Conservation (phyloP, 192 early-diverging fungal genomes). For the Chytriomyces hyalinus region DNA sequence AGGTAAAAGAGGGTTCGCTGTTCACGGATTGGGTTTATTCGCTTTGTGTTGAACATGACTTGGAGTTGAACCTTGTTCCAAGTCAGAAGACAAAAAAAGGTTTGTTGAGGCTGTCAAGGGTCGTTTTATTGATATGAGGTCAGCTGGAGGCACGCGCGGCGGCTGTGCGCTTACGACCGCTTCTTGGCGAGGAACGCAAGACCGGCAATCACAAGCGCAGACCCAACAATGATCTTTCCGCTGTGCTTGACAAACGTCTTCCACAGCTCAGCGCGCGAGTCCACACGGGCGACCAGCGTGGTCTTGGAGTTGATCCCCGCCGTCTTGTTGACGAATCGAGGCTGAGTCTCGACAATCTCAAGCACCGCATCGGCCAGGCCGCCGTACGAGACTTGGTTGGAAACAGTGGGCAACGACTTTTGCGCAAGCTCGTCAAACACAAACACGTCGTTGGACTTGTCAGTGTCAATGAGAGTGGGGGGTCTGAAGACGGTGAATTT, state of each 20-base stretch:
- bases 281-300: not conserved
- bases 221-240: slow-evolving; percentile 7
- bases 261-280: not conserved
- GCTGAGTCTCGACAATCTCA: slow-evolving; percentile 36
- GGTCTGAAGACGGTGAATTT: slow-evolving; percentile 35
- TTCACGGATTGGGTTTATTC: no score
- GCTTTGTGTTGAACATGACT: no score
- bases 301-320: slow-evolving; percentile 27
- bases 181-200: not conserved
- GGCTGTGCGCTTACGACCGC: not conserved
- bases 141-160: no score
- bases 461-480: slow-evolving; percentile 26
- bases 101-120: no score
- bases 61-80: no score
- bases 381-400: slow-evolving; percentile 28
- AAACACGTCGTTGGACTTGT: slow-evolving; percentile 32
- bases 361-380: slow-evolving; percentile 32
- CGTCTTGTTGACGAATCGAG: slow-evolving; percentile 25
- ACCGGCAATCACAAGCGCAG: slow-evolving; percentile 11
- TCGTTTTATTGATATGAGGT: no score
- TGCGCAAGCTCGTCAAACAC: slow-evolving; percentile 29
- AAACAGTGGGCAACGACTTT: slow-evolving; percentile 13
- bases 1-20: no score
- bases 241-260: not conserved
- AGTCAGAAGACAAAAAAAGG: no score